Base-by-base conservation (phyloP, 306 rosid species). In the Lathyrus tuberosus region DNA sequence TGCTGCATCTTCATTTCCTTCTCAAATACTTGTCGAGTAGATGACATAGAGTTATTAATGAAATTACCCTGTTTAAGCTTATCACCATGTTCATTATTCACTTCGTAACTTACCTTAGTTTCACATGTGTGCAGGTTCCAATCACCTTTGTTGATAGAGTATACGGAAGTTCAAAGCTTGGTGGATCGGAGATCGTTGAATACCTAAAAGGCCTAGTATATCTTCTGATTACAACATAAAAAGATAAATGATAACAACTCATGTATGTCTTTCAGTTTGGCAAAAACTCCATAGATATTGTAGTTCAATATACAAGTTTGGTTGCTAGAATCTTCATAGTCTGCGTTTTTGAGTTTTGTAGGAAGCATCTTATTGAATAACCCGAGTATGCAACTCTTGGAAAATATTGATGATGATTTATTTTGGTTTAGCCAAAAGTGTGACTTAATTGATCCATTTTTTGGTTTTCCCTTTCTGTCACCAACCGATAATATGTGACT, bases 171-270 rank as follows among this genome's bases (percentile, higher is more conserved):
- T 90, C 97, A 56, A 94, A 94, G 87, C 98, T 90, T 40, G 98
- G 97, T 63, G 98, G 97, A 78, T 94, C 98, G n/a, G 98, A 93
- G 81, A 90, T 93, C 69, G 96, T 93, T 53, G 96, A 87, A 84
- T 90, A 93, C 84, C 77, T 93, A 18, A 90, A 93, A 69, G 98
- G 97, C 79, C 94, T 93, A 18, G 84, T 69, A 5, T 93, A 88
- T 72, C 89, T 90, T 70, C 75, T 86, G 78, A 81, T 88, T 74
- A 90, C 98, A 57, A 93, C 97, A 65, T 93, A 75, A 80, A 51
- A 57, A 33, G 57, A 58, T 49, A 63, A 70, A 72, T 31, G 74
- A 52, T 56, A 35, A 59, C 10, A 5, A 44, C 72, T 62, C 28
- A 1, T 43, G 5, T 4, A 40, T 49, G 33, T 22, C 10, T 20